phyloP scores from a whole-genome alignment of 108 stramenopile species.

The Nitzschia palea region DNA sequence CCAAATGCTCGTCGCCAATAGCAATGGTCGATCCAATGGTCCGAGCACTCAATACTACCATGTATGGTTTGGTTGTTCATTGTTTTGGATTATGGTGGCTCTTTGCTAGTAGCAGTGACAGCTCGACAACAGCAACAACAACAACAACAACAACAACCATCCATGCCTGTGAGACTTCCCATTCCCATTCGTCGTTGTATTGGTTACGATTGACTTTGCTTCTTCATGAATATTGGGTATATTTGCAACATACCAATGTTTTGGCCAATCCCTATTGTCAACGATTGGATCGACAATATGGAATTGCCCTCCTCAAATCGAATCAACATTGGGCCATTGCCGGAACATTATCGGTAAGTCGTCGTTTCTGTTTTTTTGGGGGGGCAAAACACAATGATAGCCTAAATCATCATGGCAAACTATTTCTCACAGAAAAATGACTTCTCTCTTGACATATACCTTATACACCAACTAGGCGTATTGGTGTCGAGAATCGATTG shows the following conservation, averaged over 20 bases:
- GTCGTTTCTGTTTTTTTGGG: no score
- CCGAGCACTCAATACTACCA: constrained; percentile 43
- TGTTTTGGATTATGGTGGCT: constrained; percentile 27
- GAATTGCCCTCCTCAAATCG: constrained; percentile 39
- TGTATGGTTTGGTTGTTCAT: constrained; percentile 48
- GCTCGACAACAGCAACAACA: not conserved
- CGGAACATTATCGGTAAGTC: constrained; percentile 41
- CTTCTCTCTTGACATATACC: no score
- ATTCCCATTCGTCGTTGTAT: not conserved
- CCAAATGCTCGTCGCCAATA: constrained; percentile 18
- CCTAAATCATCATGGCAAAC: no score
- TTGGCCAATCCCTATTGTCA: constrained; percentile 46
- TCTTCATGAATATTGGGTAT: constrained; percentile 54
- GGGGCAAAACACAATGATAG: no score
- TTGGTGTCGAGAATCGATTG: constrained; percentile 43
- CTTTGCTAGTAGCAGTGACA: not conserved
- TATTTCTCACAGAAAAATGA: no score
- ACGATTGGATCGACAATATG: constrained; percentile 52
- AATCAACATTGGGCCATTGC: constrained; percentile 56
- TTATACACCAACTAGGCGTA: no score
- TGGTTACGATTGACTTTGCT: constrained; percentile 18
- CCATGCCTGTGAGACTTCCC: not conserved
- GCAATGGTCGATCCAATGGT: constrained; percentile 38
- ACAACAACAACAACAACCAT: not conserved
- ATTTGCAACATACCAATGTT: constrained; percentile 53